Conservation (phyloP, 768 basidiomycete species). For the Trametes sanguinea region DNA sequence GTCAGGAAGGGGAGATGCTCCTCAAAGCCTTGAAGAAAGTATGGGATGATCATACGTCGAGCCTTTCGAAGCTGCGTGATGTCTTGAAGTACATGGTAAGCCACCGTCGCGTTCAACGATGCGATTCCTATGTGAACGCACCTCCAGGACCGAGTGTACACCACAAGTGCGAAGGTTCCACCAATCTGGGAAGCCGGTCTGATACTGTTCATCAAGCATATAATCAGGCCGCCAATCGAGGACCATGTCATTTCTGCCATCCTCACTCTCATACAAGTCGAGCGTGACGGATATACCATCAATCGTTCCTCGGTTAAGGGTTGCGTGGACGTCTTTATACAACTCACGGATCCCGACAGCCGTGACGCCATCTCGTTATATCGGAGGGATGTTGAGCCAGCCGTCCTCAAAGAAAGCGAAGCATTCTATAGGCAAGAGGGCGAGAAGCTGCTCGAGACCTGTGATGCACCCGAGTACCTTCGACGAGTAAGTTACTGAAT, state of each 20-base stretch:
- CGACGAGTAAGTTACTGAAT: conserved; percentile 54
- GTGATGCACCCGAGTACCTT: conserved; percentile 83
- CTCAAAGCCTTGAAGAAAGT: conserved; percentile 80
- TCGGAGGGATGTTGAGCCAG: conserved; percentile 80
- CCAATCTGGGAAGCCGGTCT: conserved; percentile 82
- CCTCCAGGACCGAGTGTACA: conserved; percentile 86
- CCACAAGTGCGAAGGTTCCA: conserved; percentile 71
- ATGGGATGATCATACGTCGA: conserved; percentile 92
- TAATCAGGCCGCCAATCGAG: conserved; percentile 80
- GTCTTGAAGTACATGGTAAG: conserved; percentile 94
- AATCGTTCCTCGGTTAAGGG: conserved; percentile 90
- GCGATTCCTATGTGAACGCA: conserved; percentile 13
- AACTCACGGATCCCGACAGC: conserved; percentile 55
- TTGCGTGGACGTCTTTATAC: conserved; percentile 81
- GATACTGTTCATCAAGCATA: conserved; percentile 78
- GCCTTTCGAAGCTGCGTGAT: conserved; percentile 86
- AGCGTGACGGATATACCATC: conserved; percentile 89
- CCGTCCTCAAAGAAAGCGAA: conserved; percentile 74
- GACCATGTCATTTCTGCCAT: conserved; percentile 81
- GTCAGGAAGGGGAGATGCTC: conserved; percentile 81
- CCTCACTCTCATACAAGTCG: conserved; percentile 83
- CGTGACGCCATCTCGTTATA: conserved; percentile 61
- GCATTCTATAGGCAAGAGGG: conserved; percentile 82
- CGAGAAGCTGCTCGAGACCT: conserved; percentile 63
- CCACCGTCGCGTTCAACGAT: conserved; percentile 2